Conservation (phyloP, 495 filamentous ascomycete species). For the Trichoderma gamsii region DNA sequence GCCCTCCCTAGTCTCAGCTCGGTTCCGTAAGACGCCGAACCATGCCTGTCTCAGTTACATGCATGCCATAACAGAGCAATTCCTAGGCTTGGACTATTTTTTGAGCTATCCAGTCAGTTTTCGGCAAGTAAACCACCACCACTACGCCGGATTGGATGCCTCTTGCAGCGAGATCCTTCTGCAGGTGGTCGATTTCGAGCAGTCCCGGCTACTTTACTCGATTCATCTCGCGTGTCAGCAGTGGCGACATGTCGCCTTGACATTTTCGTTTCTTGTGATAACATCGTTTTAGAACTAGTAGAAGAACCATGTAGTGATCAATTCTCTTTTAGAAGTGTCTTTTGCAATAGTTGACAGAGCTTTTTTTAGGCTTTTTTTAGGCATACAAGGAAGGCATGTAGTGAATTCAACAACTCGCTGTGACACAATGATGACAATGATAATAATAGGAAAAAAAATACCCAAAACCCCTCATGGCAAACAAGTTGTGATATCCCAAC, state of each 20-base stretch:
- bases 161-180: background rate
- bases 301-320: too few species aligned
- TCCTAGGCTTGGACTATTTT: background rate
- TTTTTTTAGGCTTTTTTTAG: background rate
- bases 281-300: background rate
- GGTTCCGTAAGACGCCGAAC: background rate
- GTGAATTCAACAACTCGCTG: background rate
- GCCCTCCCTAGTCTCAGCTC: background rate
- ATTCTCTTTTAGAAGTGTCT: background rate
- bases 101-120: background rate
- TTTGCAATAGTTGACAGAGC: background rate
- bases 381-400: background rate
- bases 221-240: background rate
- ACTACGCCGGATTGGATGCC: background rate
- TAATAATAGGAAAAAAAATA: background rate
- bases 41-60: background rate
- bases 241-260: background rate
- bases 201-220: background rate
- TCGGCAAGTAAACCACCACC: background rate
- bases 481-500: background rate
- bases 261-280: background rate
- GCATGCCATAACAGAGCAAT: background rate
- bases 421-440: background rate
- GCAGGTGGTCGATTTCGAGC: background rate
- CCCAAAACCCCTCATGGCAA: background rate